These are phyloP conservation scores for Mycoemilia scoparia DNA, from an alignment of 192 early-diverging fungal genomes.

Conservation along the genomic window DNA sequence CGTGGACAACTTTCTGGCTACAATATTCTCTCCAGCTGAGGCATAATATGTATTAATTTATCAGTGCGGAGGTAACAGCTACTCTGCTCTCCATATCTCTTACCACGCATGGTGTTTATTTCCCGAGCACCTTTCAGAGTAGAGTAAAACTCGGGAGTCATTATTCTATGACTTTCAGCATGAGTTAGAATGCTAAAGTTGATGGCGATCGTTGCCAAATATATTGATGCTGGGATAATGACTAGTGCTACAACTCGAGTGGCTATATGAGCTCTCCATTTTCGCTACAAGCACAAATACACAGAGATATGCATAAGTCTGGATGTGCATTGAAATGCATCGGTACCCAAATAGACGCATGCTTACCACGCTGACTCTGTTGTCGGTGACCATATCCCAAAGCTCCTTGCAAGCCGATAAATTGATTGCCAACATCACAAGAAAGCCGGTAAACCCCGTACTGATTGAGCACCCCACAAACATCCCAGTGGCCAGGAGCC, in stretches of 20 bases:
- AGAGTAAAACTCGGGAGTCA: constrained; percentile 81
- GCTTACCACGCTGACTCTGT: no score
- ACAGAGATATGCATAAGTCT: no score
- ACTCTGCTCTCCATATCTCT: no score
- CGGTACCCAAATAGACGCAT: no score
- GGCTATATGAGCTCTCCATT: constrained; percentile 45
- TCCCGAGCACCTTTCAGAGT: constrained; percentile 43
- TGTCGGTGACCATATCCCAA: constrained; percentile 73
- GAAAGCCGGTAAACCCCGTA: constrained; percentile 90
- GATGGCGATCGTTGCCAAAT: constrained; percentile 72
- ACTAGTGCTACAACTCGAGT: constrained; percentile 76
- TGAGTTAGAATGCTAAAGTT: constrained; percentile 80
- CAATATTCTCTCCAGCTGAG: no score
- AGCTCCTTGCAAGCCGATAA: constrained; percentile 65
- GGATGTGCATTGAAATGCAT: no score
- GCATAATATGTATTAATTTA: no score
- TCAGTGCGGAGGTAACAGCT: no score
- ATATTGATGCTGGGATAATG: constrained; percentile 55
- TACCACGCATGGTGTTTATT: constrained; percentile 20
- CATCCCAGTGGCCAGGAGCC: constrained; percentile 74
- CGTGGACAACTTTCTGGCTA: no score
- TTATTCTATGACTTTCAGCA: no score
- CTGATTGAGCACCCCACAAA: constrained; percentile 55
- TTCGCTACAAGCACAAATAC: constrained; percentile 31
- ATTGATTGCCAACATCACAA: constrained; percentile 74